Evolutionary conservation across 805 yeast species (phyloP).

Genomic region (Torulaspora indica): DNA sequence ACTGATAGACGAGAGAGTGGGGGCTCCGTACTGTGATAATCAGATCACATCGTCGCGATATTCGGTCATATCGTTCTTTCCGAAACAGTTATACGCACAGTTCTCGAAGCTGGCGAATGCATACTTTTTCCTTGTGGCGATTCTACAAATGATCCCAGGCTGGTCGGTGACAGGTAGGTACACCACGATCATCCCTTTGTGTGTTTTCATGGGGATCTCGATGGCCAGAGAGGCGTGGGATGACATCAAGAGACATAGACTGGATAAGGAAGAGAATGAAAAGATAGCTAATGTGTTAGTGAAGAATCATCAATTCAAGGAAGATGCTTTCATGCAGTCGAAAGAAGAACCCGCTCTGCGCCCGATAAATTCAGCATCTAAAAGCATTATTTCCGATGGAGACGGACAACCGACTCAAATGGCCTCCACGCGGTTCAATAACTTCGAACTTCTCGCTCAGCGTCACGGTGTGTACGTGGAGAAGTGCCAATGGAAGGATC

Average conservation of each 20-base stretch:
- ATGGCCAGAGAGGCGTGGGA: constrained; percentile 92
- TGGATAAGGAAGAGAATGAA: constrained; percentile 81
- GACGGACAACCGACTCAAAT: neutral
- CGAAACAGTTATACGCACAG: constrained; percentile 84
- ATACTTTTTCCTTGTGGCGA: constrained; percentile 83
- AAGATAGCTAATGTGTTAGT: constrained; percentile 40
- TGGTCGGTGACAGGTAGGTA: constrained; percentile 97
- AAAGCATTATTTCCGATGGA: too few relatives aligned
- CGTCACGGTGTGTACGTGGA: constrained; percentile 24
- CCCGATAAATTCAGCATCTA: neutral
- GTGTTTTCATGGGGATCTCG: constrained; percentile 81
- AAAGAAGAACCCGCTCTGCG: neutral
- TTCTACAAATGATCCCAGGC: constrained; percentile 90
- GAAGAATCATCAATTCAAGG: constrained; percentile 12
- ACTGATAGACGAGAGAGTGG: constrained; percentile 62
- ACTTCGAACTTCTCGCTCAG: constrained; percentile 19
- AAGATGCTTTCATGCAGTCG: neutral
- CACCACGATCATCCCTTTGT: constrained; percentile 86
- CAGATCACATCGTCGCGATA: constrained; percentile 82
- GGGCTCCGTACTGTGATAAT: constrained; percentile 59
- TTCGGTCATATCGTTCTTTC: constrained; percentile 72
- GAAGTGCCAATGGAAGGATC: constrained; percentile 59
- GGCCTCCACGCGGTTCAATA: constrained; percentile 20
- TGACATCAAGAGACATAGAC: constrained; percentile 80
- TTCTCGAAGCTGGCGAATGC: constrained; percentile 90